Conservation (phyloP, 495 filamentous ascomycete species). For the Penicillium dipodomyicola region DNA sequence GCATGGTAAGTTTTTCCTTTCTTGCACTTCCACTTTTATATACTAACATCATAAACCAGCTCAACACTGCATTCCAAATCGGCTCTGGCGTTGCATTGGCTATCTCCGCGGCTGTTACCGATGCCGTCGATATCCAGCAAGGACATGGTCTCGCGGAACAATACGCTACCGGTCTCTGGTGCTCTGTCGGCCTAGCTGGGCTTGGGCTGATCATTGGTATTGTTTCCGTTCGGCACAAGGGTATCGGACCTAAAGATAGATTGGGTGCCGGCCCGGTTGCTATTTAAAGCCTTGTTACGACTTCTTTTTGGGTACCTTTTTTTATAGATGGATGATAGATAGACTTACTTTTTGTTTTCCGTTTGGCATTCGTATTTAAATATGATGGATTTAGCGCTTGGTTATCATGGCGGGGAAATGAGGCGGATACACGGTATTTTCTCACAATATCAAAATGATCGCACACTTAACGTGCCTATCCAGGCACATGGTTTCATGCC, state of each 20-base stretch:
- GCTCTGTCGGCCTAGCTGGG: conserved; percentile 33
- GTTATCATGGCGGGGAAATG: neutral
- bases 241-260: conserved; percentile 33
- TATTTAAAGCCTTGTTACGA: conserved; percentile 17
- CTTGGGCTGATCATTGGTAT: conserved; percentile 32
- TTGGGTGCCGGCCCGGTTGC: conserved; percentile 23
- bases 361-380: neutral
- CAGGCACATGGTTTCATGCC: too few relatives aligned
- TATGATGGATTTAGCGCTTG: neutral
- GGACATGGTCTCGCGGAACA: conserved; percentile 32
- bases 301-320: neutral
- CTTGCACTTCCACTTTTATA: too few relatives aligned
- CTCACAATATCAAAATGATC: neutral
- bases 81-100: conserved; percentile 38
- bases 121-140: conserved; percentile 34
- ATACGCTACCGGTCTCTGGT: conserved; percentile 40
- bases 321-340: conserved; percentile 5
- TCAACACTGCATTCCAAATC: conserved; percentile 42
- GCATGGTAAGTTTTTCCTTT: conserved; percentile 28
- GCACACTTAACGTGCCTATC: too few relatives aligned
- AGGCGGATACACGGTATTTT: neutral
- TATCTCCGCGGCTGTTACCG: conserved; percentile 38
- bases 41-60: conserved; percentile 18
- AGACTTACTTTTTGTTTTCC: neutral
- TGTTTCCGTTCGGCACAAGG: conserved; percentile 28